Evolutionary conservation across 1,284 basidiomycete genomes (phyloP), one percentile per base, ranked within the genome.

Genomic region (Cutaneotrichosporon arboriforme): DNA sequence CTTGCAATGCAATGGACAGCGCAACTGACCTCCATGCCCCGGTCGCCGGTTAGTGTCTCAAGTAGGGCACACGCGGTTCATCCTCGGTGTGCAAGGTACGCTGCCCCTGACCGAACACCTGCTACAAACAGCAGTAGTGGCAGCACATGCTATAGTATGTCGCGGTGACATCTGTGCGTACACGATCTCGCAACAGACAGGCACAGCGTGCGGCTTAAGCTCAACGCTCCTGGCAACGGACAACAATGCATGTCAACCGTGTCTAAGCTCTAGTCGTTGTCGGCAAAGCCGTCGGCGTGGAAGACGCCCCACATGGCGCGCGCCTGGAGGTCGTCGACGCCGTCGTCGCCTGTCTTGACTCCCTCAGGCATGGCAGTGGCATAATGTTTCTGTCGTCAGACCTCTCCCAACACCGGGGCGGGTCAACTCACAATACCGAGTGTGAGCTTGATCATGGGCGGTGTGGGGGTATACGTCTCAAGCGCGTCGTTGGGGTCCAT

Each of bases 391-490:
- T 42, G 39, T 0, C 4, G 39, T 49, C 39, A 49, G 47, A n/a
- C n/a, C n/a, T n/a, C n/a, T n/a, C n/a, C 33, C 10, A 13, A 23
- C 10, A 12, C 8, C 10, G 8, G 22, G 2, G 13, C 17, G 13
- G 18, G 1, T 10, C n/a, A 5, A 36, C 47, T 20, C 26, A 49
- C 47, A 56, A 84, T 66, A 2, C 85, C 85, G 22, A 87, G 77
- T 0, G 85, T 82, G 14, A 88, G 78, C 70, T 86, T 86, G 77
- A 87, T 87, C 44, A 78, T 81, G 4, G 84, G 84, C 15, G 77
- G 67, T 8, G 79, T 78, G 13, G 81, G 80, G 9, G 64, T 75
- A 68, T 87, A 87, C 13, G 69, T 67, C 57, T 84, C 81, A 26
- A 89, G 65, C 46, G 48, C 58, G 31, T 58, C 58, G 13, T 47